Conservation (phyloP, 345 rosid genomes). For the Anastatica hierochuntica region DNA sequence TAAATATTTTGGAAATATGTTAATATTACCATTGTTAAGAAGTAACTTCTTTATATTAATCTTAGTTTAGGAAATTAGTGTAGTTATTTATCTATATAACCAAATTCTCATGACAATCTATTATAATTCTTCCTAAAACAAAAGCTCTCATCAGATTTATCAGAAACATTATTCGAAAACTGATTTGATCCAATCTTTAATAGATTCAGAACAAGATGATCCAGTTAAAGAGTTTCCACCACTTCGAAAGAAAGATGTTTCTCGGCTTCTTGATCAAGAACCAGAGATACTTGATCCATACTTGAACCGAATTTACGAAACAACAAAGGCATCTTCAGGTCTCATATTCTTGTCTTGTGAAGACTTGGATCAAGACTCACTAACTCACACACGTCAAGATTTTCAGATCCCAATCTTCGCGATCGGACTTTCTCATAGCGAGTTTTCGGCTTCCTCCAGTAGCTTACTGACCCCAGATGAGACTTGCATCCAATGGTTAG, state of each 20-base stretch:
- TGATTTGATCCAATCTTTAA: no score
- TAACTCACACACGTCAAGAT: slow-evolving; percentile 35
- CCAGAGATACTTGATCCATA: slow-evolving; percentile 10
- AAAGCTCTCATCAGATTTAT: no score
- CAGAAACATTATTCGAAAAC: no score
- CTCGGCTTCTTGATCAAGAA: background rate
- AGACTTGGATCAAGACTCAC: slow-evolving; percentile 41
- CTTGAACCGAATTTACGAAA: background rate
- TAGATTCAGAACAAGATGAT: slow-evolving; percentile 22
- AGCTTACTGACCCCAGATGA: slow-evolving; percentile 29
- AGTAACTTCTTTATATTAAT: no score
- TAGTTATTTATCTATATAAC: no score
- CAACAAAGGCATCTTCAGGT: slow-evolving; percentile 26
- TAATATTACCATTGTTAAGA: no score
- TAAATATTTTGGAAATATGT: no score
- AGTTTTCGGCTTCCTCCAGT: slow-evolving; percentile 21
- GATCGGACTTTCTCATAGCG: slow-evolving; percentile 38
- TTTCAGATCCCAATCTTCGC: slow-evolving; percentile 33
- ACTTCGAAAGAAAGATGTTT: slow-evolving; percentile 22
- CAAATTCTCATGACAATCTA: no score
- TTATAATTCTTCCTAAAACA: no score
- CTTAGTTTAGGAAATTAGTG: no score
- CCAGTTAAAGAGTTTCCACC: slow-evolving; percentile 16
- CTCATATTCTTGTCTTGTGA: slow-evolving; percentile 59
- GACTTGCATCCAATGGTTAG: slow-evolving; percentile 39